These are phyloP conservation scores for Alternaria sp. DNA, from an alignment of 2,329 filamentous ascomycete species.

Conservation along the genomic window DNA sequence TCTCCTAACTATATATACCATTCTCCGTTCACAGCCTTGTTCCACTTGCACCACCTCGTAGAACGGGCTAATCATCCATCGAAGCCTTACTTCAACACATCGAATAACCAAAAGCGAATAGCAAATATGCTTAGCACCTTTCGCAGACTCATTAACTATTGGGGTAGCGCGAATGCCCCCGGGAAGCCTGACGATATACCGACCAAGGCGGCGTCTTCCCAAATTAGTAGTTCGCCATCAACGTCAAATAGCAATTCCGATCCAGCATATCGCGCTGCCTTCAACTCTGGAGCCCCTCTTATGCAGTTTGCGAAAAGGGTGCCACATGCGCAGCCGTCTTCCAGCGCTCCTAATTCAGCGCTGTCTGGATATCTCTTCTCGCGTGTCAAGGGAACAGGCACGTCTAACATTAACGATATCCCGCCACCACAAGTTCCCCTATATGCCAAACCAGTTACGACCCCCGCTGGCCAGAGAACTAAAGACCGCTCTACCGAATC, in stretches of 20 bases:
- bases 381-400: not conserved
- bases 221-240: not conserved
- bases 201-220: not conserved
- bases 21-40: not conserved
- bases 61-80: not conserved
- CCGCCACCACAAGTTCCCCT: not conserved
- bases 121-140: constrained; percentile 1
- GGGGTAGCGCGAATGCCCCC: not conserved
- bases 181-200: not conserved
- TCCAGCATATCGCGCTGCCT: not conserved
- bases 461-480: not conserved
- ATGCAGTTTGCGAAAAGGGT: not conserved
- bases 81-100: not conserved
- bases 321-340: not conserved
- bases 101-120: not conserved
- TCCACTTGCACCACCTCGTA: not conserved
- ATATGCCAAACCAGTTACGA: not conserved
- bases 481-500: too few relatives aligned
- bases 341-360: not conserved
- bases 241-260: not conserved
- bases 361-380: not conserved
- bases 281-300: not conserved
- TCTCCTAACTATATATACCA: not conserved
- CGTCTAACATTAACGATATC: not conserved
- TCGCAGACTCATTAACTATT: not conserved